Percentiles rank a stretch among this genome's conserved stretches.
phyloP scores from a whole-genome alignment of 1,284 basidiomycete species.

The Ceratobasidium sp. region DNA sequence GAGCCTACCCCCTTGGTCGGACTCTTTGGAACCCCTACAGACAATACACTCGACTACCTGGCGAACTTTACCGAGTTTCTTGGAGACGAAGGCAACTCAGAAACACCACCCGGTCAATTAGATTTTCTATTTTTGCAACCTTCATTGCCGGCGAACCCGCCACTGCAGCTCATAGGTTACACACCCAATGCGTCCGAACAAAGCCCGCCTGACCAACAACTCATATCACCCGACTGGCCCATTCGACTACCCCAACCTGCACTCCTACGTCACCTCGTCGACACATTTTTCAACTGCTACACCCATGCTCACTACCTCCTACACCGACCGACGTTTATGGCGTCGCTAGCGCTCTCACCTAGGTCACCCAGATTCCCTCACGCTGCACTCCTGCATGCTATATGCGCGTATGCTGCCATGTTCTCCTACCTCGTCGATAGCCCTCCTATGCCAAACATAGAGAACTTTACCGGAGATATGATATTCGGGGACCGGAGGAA shows the following conservation, averaged over 20 bases:
- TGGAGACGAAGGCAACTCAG: background rate
- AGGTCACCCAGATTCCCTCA: slow-evolving; percentile 40
- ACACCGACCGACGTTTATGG: slow-evolving; percentile 48
- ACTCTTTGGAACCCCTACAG: background rate
- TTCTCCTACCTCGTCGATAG: slow-evolving; percentile 33
- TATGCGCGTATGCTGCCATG: slow-evolving; percentile 32
- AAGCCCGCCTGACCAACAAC: slow-evolving; percentile 48
- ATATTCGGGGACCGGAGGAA: slow-evolving; percentile 36
- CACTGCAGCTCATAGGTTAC: background rate
- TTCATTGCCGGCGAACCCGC: background rate
- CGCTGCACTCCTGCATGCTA: slow-evolving; percentile 28
- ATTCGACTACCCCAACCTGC: slow-evolving; percentile 51
- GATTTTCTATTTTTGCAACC: background rate
- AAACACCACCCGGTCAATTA: no score
- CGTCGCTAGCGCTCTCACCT: slow-evolving; percentile 37
- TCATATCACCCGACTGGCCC: slow-evolving; percentile 76
- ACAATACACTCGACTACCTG: background rate
- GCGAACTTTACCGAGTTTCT: background rate
- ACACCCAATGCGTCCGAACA: slow-evolving; percentile 1
- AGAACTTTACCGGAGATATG: background rate
- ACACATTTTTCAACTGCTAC: slow-evolving; percentile 46
- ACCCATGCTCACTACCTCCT: slow-evolving; percentile 44
- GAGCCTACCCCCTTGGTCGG: slow-evolving; percentile 11
- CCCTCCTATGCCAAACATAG: slow-evolving; percentile 16
- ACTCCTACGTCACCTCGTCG: slow-evolving; percentile 46